Conservation (phyloP, 768 basidiomycete genomes). For the Russula abietina region DNA sequence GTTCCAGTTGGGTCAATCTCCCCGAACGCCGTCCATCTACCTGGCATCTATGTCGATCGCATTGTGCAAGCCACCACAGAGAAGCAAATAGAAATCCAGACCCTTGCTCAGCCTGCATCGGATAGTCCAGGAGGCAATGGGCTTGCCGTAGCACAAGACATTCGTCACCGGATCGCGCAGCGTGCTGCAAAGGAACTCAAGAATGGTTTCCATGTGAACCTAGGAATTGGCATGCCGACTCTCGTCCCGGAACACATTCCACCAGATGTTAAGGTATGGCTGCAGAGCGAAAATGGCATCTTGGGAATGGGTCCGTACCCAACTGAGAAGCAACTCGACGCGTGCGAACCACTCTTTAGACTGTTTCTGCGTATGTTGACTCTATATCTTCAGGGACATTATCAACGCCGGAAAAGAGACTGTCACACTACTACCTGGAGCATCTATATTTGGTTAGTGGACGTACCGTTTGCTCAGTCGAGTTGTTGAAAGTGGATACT, state of each 20-base stretch:
- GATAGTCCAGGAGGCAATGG: conserved; percentile 41
- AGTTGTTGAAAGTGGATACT: not conserved
- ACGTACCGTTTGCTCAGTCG: not conserved
- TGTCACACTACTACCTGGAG: conserved; percentile 86
- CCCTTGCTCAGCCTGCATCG: conserved; percentile 47
- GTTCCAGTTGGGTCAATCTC: conserved; percentile 78
- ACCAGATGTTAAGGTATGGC: conserved; percentile 72
- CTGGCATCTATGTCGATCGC: conserved; percentile 84
- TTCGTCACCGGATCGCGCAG: conserved; percentile 70
- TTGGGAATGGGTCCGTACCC: conserved; percentile 90
- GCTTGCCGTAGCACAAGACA: conserved; percentile 45
- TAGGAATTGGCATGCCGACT: conserved; percentile 90
- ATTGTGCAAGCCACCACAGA: conserved; percentile 72
- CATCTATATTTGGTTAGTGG: conserved; percentile 76
- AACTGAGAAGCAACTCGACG: conserved; percentile 68
- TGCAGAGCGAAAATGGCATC: conserved; percentile 89
- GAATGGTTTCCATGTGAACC: conserved; percentile 82
- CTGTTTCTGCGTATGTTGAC: not conserved
- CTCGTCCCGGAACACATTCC: conserved; percentile 76
- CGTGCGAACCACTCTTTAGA: conserved; percentile 44
- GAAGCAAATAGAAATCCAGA: conserved; percentile 73
- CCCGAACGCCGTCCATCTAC: conserved; percentile 75
- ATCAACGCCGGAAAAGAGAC: conserved; percentile 96
- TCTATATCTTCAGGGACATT: conserved; percentile 54
- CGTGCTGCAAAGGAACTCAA: conserved; percentile 87